Evolutionary conservation across 176 grass and related monocot species (phyloP).

Genomic region (Poa pratensis): DNA sequence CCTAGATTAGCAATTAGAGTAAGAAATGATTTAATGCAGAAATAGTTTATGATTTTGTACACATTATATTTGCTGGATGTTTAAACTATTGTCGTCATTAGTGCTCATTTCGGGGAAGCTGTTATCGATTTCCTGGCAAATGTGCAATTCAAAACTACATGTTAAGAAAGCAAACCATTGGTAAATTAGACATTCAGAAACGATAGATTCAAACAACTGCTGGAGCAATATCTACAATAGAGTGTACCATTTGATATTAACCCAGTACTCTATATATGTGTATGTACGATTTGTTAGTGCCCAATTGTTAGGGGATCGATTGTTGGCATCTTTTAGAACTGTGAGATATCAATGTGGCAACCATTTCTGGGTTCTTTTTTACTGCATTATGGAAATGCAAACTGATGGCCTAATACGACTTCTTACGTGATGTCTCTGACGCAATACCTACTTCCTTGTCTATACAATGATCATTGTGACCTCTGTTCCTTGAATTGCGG

Average conservation of each 20-base stretch:
- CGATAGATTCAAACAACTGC: not conserved
- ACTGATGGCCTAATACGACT: not conserved
- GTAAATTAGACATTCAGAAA: constrained; percentile 9
- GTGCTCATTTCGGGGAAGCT: constrained; percentile 26
- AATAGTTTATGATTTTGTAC: constrained; percentile 16
- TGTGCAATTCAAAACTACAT: constrained; percentile 2
- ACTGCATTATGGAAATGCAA: not conserved
- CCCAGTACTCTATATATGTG: not conserved
- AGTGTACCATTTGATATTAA: not conserved
- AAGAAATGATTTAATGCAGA: constrained; percentile 11
- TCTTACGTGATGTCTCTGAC: not conserved
- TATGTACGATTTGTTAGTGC: not conserved
- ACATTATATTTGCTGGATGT: constrained; percentile 13
- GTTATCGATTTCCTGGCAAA: constrained; percentile 19
- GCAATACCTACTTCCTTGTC: not conserved
- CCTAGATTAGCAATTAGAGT: constrained; percentile 24
- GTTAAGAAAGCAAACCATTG: not conserved
- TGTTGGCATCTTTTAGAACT: not conserved
- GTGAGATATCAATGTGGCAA: not conserved
- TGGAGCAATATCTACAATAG: not conserved
- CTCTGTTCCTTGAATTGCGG: not conserved
- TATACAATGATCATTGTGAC: constrained; percentile 17
- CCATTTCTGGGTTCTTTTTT: not conserved
- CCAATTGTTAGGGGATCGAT: not conserved
- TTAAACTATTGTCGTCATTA: not conserved